Evolutionary conservation across 805 yeast genomes (phyloP).

Genomic region (Candida odintsovae): DNA sequence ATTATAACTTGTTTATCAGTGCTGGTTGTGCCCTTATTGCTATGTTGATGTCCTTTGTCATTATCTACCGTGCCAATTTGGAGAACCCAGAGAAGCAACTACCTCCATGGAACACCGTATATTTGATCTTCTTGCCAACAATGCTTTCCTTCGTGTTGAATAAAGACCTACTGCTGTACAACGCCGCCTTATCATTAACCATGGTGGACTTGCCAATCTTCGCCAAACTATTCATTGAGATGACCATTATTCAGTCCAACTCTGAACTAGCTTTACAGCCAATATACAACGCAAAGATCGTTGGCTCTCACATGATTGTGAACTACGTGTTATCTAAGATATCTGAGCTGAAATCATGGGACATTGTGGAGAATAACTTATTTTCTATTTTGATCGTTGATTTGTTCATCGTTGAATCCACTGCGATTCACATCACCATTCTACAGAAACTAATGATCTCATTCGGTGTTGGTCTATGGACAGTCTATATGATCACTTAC

Average conservation of each 20-base stretch:
- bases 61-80: conserved; percentile 11
- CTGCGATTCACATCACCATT: conserved; percentile 24
- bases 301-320: conserved; percentile 22
- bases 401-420: conserved; percentile 24
- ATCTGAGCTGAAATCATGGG: conserved; percentile 32
- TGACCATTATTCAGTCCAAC: conserved; percentile 19
- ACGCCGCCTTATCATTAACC: conserved; percentile 27
- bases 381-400: conserved; percentile 33
- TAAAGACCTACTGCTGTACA: conserved; percentile 21
- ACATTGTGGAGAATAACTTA: conserved; percentile 31
- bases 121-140: conserved; percentile 28
- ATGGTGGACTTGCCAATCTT: conserved; percentile 22
- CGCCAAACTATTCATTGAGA: conserved; percentile 18
- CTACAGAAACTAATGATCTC: conserved; percentile 28
- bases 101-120: conserved; percentile 30
- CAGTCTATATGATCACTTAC: conserved; percentile 20
- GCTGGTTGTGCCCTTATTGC: conserved; percentile 20
- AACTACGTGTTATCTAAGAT: conserved; percentile 23
- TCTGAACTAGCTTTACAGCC: conserved; percentile 13
- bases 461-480: conserved; percentile 19
- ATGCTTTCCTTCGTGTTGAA: conserved; percentile 25
- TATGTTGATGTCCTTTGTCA: conserved; percentile 18
- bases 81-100: conserved; percentile 6
- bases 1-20: conserved; percentile 18
- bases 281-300: conserved; percentile 14